Evolutionary conservation across 345 rosid genomes (phyloP).

Genomic region (Syzygium jambos): DNA sequence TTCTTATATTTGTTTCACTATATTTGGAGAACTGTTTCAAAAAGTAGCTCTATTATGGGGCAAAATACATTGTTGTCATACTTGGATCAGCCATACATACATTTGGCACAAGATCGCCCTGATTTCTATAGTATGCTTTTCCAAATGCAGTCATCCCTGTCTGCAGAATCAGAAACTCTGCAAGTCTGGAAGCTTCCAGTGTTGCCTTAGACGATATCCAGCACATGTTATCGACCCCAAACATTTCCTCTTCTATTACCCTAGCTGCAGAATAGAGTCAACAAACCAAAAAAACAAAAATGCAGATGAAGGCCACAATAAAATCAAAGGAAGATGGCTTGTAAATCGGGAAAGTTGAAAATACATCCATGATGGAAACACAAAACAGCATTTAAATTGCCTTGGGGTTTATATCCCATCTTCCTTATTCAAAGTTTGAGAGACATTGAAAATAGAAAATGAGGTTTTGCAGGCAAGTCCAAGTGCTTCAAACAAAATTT

Average conservation of each 20-base stretch:
- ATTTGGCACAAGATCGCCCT: constrained; percentile 78
- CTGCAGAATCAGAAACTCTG: constrained; percentile 79
- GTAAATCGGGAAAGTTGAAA: background rate
- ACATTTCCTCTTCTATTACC: constrained; percentile 90
- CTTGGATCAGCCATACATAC: constrained; percentile 23
- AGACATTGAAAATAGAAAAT: background rate
- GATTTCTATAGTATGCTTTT: constrained; percentile 77
- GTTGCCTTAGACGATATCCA: constrained; percentile 95
- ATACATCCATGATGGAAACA: background rate
- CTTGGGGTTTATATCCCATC: background rate
- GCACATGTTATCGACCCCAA: constrained; percentile 74
- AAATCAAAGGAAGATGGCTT: background rate
- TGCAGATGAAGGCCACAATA: background rate
- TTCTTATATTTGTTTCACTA: background rate
- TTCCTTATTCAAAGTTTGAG: background rate
- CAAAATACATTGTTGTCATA: background rate
- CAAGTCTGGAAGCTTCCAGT: constrained; percentile 79
- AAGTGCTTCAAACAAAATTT: background rate
- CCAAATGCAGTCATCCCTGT: constrained; percentile 99
- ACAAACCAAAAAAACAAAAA: background rate
- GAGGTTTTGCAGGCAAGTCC: background rate
- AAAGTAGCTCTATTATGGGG: background rate
- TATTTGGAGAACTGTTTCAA: background rate
- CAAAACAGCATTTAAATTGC: background rate
- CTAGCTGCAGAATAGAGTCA: constrained; percentile 47